These are phyloP conservation scores for Schoenoplectus triqueter DNA, from an alignment of 202 grass and related monocot genomes.

Conservation along the genomic window DNA sequence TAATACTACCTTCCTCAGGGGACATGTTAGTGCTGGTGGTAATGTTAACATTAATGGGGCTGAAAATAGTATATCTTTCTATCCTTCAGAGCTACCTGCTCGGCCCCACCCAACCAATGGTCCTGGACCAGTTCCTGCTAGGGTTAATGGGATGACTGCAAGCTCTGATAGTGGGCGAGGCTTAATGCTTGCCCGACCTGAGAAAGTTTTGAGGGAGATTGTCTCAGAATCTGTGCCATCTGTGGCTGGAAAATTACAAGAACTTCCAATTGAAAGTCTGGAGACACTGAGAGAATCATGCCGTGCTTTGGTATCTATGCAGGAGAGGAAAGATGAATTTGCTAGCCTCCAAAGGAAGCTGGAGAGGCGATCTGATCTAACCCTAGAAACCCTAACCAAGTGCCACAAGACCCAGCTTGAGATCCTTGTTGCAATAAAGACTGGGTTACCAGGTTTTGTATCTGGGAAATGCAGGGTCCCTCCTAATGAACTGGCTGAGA, in stretches of 20 bases:
- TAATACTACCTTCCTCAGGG: constrained; percentile 39
- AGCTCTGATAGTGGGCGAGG: constrained; percentile 70
- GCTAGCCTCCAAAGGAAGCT: constrained; percentile 76
- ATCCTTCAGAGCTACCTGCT: constrained; percentile 80
- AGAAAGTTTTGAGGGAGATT: constrained; percentile 66
- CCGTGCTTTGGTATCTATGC: constrained; percentile 56
- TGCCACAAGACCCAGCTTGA: constrained; percentile 81
- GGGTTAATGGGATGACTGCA: constrained; percentile 43
- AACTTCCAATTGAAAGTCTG: constrained; percentile 57
- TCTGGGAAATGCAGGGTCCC: constrained; percentile 66
- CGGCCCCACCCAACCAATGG: constrained; percentile 39
- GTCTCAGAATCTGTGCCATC: constrained; percentile 58
- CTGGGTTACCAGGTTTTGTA: constrained; percentile 53
- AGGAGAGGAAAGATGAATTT: constrained; percentile 79
- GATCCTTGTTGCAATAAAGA: constrained; percentile 89
- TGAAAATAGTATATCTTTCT: constrained; percentile 61
- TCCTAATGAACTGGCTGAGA: constrained; percentile 77
- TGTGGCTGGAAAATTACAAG: constrained; percentile 72
- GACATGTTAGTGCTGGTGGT: constrained; percentile 24
- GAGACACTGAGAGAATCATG: constrained; percentile 64
- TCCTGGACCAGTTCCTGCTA: constrained; percentile 38
- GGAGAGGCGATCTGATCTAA: constrained; percentile 73
- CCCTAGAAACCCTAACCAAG: constrained; percentile 55
- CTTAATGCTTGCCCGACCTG: constrained; percentile 48
- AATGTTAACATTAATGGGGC: constrained; percentile 21